Evolutionary conservation across 2,329 filamentous ascomycete genomes (phyloP), one percentile per base, ranked within the genome.

Genomic region (Colletotrichum sp.): DNA sequence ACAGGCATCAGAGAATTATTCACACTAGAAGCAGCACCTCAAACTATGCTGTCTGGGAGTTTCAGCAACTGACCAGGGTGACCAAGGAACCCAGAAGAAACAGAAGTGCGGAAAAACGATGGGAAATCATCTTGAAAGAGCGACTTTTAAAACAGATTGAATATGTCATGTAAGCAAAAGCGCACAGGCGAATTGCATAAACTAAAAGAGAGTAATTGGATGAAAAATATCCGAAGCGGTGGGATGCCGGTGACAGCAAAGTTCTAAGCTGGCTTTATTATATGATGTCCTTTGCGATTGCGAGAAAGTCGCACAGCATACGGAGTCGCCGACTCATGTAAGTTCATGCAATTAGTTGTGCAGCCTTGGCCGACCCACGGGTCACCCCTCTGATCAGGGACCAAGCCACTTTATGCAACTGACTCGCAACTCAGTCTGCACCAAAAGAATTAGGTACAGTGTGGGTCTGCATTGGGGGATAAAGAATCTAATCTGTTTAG

Each of bases 31-130:
- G 6, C 24, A 66, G 3, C 12, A 22, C 9, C n/a, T 4, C 12
- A 26, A 8, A 3, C 5, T 12, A 8, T 3, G 10, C 7, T 6
- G 1, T 6, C 7, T 8, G 4, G 7, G 3, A 15, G 15, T n/a
- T 4, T 8, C 8, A 3, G n/a, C 0, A 3, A 68, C 52, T 36
- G 5, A 72, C 64, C 1, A 48, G 3, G 8, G 4, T 24, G 4
- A 24, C 2, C 4, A 72, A 10, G 1, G 34, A 22, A 3, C 8
- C 4, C 6, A 72, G 34, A 10, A 36, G 32, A 15, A 68, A 10
- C 6, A 72, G 3, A 32, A 32, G 10, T 1, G 26, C 5, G 0
- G n/a, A 24, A 8, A 48, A 68, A 6, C 30, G 13, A 16, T 8
- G 10, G 8, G 52, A 60, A 48, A 68, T 7, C 64, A 72, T 72